These are phyloP conservation scores for Trichoderma sp. DNA, from an alignment of 2,329 filamentous ascomycete species.

Conservation along the genomic window DNA sequence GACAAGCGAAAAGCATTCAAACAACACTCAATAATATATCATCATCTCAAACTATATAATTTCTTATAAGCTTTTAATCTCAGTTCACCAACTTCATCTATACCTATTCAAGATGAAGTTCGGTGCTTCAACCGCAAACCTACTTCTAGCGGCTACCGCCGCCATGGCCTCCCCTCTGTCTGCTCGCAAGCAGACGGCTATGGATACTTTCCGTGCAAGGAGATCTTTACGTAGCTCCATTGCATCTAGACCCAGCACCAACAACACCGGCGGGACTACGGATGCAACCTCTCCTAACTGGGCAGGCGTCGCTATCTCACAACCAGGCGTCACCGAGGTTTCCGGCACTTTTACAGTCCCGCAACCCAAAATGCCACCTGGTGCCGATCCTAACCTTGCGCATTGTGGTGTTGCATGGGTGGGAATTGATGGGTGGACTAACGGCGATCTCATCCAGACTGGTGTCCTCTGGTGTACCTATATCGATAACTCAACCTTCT, in stretches of 20 bases:
- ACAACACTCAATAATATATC: neutral
- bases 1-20: neutral
- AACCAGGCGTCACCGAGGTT: neutral
- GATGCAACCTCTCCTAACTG: neutral
- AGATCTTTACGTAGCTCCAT: neutral
- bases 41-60: neutral
- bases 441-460: constrained; percentile 10
- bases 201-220: constrained; percentile 2
- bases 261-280: neutral
- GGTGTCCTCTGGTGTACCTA: constrained; percentile 1
- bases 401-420: constrained; percentile 10
- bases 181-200: constrained; percentile 1
- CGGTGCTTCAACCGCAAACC: neutral
- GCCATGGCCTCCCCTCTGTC: neutral
- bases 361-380: neutral
- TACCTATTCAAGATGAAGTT: neutral
- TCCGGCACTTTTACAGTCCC: constrained; percentile 2
- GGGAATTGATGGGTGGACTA: constrained; percentile 1
- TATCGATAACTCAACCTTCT: neutral
- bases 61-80: neutral
- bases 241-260: neutral
- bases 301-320: neutral
- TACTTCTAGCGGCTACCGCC: neutral
- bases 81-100: neutral
- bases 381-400: neutral